Base-by-base conservation (phyloP, 164 flowering plant genomes). In the Malania oleifera region DNA sequence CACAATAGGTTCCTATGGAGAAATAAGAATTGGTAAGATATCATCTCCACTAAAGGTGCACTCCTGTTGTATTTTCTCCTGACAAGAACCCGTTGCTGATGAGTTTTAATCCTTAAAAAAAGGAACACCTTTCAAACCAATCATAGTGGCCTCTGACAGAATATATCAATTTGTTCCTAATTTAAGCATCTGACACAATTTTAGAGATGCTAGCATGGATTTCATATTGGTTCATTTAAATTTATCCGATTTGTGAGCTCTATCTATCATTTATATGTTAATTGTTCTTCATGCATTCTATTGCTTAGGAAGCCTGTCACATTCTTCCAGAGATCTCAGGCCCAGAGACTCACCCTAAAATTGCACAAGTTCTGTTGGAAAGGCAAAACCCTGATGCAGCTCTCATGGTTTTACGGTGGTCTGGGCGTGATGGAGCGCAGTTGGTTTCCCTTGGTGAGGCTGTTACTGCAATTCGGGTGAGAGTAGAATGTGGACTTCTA, bases 271-370 rank as follows among this genome's bases (percentile, higher is more conserved):
- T 40, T 29, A 18, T 54, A 19, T 57, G 58, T 37, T 71, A 31
- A 44, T 28, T 35, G 23, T 63, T 54, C 14, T 59, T 54, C 11
- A 38, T 11, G n/a, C n/a, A 28, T 61, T 65, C 37, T 43, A 15
- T 52, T 71, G 23, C 56, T 26, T 74, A 95, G 99, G 96, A 91
- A 80, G 96, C 96, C 53, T 84, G 82, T 54, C 69, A 65, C 53
- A 81, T 95, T 68, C 96, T 95, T 57, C 98, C 98, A 40, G 95
- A 91, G 70, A 81, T 95, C 45, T 76, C 89, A 40, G 75, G 86
- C 67, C 82, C 93, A 26, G 63, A 70, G 46, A 82, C 83, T 48
- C 97, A 91, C 76, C 98, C 96, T 43, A 91, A 95, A 76, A 80
- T 95, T 60, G 85, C 98, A 24, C 92, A 82, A 76, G 92, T 87